Conservation (phyloP, 805 yeast genomes). For the Priceomyces medius region DNA sequence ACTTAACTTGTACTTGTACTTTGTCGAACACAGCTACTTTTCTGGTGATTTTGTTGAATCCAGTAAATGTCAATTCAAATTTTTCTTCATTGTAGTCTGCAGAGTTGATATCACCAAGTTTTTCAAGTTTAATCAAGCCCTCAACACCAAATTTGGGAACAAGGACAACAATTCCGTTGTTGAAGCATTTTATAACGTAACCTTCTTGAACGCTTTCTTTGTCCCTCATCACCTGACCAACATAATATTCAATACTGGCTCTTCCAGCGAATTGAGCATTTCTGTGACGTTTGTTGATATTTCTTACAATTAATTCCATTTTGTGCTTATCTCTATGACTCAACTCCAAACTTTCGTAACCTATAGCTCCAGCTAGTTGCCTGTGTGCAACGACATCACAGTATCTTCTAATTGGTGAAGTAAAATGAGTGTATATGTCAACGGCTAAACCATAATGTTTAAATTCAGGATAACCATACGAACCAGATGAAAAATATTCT, state of each 20-base stretch:
- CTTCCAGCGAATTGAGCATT: constrained; percentile 99
- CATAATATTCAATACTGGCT: constrained; percentile 95
- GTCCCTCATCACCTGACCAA: constrained; percentile 94
- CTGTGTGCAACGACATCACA: constrained; percentile 98
- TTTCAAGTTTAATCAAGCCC: constrained; percentile 82
- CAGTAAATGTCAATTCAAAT: constrained; percentile 64
- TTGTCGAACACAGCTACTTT: constrained; percentile 76
- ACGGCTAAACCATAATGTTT: constrained; percentile 97
- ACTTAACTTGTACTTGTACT: constrained; percentile 77
- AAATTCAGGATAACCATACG: constrained; percentile 85
- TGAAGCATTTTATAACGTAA: constrained; percentile 85
- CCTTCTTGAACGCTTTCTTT: constrained; percentile 82
- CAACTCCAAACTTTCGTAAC: constrained; percentile 79
- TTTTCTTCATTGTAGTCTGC: constrained; percentile 75
- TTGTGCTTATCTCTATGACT: constrained; percentile 84
- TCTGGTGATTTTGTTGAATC: constrained; percentile 43
- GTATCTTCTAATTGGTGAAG: constrained; percentile 96
- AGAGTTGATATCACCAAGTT: constrained; percentile 61
- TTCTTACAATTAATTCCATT: constrained; percentile 84
- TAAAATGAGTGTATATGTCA: constrained; percentile 96
- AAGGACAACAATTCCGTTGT: constrained; percentile 90
- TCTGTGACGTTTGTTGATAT: constrained; percentile 91
- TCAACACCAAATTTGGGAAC: constrained; percentile 97
- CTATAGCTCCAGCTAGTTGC: constrained; percentile 97
- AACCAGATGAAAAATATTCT: constrained; percentile 91